phyloP scores from a whole-genome alignment of 345 rosid genomes.

The Rhodamnia argentea region DNA sequence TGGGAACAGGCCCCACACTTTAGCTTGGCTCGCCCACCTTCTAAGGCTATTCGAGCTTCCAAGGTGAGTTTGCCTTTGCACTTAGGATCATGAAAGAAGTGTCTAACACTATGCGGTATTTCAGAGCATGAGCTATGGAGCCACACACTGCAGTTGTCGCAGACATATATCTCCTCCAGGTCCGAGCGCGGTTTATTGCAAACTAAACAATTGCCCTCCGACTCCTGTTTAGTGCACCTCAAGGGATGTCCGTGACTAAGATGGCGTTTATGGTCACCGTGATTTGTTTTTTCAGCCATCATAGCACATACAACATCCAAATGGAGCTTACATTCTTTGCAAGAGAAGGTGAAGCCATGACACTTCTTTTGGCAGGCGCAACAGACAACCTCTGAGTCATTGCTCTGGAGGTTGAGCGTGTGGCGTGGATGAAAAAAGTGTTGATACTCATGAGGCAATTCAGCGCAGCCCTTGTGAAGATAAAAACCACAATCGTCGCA shows the following conservation, averaged over 20 bases:
- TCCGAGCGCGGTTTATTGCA: not conserved
- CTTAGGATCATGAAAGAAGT: not conserved
- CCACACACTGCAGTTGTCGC: not conserved
- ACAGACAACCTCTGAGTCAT: not conserved
- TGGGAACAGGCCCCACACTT: accelerated
- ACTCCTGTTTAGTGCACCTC: not conserved
- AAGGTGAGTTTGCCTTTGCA: not conserved
- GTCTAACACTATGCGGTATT: not conserved
- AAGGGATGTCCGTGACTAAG: not conserved
- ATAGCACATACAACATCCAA: not conserved
- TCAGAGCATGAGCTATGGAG: not conserved
- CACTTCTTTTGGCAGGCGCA: accelerated
- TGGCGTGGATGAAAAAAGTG: not conserved
- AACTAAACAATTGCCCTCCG: accelerated
- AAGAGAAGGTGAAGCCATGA: not conserved
- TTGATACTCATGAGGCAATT: not conserved
- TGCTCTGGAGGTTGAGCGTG: not conserved
- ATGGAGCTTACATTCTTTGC: not conserved
- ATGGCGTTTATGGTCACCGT: not conserved
- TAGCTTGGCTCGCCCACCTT: not conserved
- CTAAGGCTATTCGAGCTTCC: accelerated
- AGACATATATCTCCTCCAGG: accelerated
- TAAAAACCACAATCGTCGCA: not conserved
- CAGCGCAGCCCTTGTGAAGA: not conserved
- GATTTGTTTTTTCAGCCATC: not conserved